Evolutionary conservation across 495 filamentous ascomycete species (phyloP).

Genomic region (Physcia stellaris): DNA sequence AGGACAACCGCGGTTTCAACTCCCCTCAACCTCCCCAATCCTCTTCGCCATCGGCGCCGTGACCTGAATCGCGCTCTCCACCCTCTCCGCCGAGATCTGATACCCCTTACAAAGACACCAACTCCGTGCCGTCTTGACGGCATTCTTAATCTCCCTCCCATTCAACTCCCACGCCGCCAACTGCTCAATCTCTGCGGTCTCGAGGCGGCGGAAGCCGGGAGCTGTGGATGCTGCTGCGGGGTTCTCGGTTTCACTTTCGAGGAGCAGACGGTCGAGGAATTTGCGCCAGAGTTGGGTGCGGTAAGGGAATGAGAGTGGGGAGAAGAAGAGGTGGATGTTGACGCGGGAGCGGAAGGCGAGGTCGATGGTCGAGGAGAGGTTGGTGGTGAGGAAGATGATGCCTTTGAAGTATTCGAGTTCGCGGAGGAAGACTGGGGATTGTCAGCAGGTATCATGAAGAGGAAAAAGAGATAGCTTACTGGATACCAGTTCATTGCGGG

Average conservation of each 20-base stretch:
- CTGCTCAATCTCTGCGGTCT: slow-evolving; percentile 5
- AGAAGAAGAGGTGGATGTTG: slow-evolving; percentile 15
- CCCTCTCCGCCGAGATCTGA: background rate
- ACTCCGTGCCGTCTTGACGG: slow-evolving; percentile 14
- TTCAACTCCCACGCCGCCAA: slow-evolving; percentile 17
- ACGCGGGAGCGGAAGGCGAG: slow-evolving; percentile 17
- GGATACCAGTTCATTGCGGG: background rate
- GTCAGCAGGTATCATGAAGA: background rate
- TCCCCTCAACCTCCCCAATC: too few species aligned
- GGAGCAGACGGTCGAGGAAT: slow-evolving; percentile 13
- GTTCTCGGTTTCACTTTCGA: background rate
- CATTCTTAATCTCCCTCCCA: slow-evolving; percentile 23
- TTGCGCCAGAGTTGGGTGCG: slow-evolving; percentile 17
- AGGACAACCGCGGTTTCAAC: too few species aligned
- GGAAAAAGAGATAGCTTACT: background rate
- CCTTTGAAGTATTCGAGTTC: slow-evolving; percentile 9
- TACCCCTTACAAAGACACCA: background rate
- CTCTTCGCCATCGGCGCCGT: background rate
- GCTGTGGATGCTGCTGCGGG: background rate
- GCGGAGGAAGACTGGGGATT: slow-evolving; percentile 6
- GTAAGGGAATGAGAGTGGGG: slow-evolving; percentile 5
- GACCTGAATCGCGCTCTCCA: background rate
- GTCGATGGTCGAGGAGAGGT: slow-evolving; percentile 11
- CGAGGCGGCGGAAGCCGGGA: slow-evolving; percentile 1
- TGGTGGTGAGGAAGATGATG: slow-evolving; percentile 11